A percentile compares a stretch with the other conserved stretches of the same genome.
Conservation (phyloP, 306 rosid genomes). For the Fragaria iinumae region DNA sequence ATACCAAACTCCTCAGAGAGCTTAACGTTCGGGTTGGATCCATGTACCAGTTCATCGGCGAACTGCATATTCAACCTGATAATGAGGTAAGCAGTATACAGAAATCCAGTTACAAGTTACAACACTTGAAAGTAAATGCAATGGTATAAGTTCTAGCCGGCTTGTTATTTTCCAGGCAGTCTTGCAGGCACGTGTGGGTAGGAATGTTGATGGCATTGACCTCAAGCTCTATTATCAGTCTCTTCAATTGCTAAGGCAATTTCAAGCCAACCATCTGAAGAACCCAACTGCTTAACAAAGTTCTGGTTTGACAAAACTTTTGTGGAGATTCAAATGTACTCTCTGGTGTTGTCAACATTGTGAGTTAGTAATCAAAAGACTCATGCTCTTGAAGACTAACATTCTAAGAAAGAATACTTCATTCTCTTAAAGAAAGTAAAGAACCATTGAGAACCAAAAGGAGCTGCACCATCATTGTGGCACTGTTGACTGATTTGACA, state of each 20-base stretch:
- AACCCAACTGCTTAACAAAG: constrained; percentile 29
- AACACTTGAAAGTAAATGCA: constrained; percentile 9
- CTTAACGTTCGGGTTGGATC: constrained; percentile 61
- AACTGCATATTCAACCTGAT: constrained; percentile 61
- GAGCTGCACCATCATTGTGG: not conserved
- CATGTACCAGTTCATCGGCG: constrained; percentile 80
- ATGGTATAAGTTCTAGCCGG: constrained; percentile 5
- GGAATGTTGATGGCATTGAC: constrained; percentile 92
- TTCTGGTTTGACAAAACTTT: not conserved
- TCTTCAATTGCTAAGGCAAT: constrained; percentile 60
- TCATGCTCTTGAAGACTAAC: not conserved
- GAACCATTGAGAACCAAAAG: not conserved
- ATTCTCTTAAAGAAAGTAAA: not conserved
- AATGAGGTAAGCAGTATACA: constrained; percentile 49
- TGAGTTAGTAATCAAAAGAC: not conserved
- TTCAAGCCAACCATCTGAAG: constrained; percentile 59
- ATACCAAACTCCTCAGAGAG: constrained; percentile 57
- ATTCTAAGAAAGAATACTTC: not conserved
- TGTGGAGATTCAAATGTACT: constrained; percentile 9
- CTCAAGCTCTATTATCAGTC: constrained; percentile 80
- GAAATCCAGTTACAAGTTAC: not conserved
- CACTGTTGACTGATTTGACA: not conserved
- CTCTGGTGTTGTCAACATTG: not conserved
- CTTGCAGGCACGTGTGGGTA: constrained; percentile 73
- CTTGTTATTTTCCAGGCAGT: constrained; percentile 53